Base-by-base conservation (phyloP, 768 basidiomycete genomes). In the Pleurotus pulmonarius region DNA sequence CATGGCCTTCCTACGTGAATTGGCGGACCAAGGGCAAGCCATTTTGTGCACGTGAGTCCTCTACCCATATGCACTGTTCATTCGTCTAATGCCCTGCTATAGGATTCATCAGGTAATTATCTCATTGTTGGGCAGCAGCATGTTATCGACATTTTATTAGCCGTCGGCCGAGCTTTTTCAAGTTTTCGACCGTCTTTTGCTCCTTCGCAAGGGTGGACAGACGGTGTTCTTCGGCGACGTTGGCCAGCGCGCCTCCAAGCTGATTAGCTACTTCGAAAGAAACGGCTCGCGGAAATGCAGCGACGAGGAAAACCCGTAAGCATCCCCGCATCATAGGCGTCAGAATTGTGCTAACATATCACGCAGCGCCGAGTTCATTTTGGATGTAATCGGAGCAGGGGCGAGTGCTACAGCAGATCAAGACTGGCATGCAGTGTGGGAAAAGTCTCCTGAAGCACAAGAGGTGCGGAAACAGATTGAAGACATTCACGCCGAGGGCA, bases 11-110 rank as follows among this genome's bases (percentile, higher is more conserved):
- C 73, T 94, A 40, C 77, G 86, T 5, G 79, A 85, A 44, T 82
- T 94, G 29, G 90, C 91, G 5, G 80, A 88, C 57, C 83, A 80
- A 58, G 93, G 93, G 1, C 92, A 93, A 65, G 87, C 90, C 25
- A 93, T 94, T 61, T 73, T 95, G 15, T 94, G 92, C 85, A 94
- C 90, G 76, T 86, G 62, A 51, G 84, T 73, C 38, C 34, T 38
- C 12, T n/a, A 12, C n/a, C 20, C 13, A 22, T 12, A n/a, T 2
- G 24, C 12, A n/a, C n/a, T 52, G 22, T 18, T 48, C 9, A 49
- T 47, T 43, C 58, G 18, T 46, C 41, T 26, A 13, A 49, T 47
- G 11, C 12, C 16, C 38, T 40, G 18, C 5, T 54, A 2, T 55
- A 80, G 79, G 3, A 80, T 81, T 45, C 80, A 81, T 58, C n/a